Base-by-base conservation (phyloP, 495 filamentous ascomycete genomes). In the Penicillium tannophilum region DNA sequence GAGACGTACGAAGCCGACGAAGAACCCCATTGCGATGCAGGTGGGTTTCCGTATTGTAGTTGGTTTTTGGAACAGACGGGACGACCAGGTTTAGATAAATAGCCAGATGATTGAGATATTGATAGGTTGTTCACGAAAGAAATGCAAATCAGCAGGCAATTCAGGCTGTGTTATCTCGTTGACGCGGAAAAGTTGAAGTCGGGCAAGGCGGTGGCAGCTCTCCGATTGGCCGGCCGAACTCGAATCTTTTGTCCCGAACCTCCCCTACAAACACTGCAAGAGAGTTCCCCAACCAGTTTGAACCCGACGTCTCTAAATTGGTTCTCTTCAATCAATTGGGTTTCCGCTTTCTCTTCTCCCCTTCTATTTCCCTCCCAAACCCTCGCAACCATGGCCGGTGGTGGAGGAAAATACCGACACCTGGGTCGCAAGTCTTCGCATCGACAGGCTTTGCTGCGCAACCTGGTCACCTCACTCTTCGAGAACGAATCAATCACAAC, bases 401-500 rank as follows among this genome's bases (percentile, higher is more conserved):
- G 89, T 58, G 79, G 82, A 58, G 79, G 87, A 63, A 92, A 89
- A 80, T 94, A 95, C 81, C 89, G 94, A 54, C 88, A 93, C 73
- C 80, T 98, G 39, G 84, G 83, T 74, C 92, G 93, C 66, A 83
- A 77, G 36, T 94, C 90, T 30, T 76, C 94, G 31, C 94, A 97
- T 69, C 86, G 94, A 68, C 85, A 93, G 76, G 93, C 94, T 54
- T 85, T 98, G 60, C 89, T 98, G 57, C 92, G 94, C 62, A 98
- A 98, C 75, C 82, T 98, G 45, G 91, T 98, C 67, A 96, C 92
- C 58, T 93, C 92, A n/a, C 89, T 98, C 55, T 86, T 98, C 79
- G 80, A 88, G 68, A 85, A 96, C 72, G 94, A 98, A 77, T 84
- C 89, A 53, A 96, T 98, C 79, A 86, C 85, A 48, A 98, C 94